These are phyloP conservation scores for Russula lepida DNA, from an alignment of 768 basidiomycete species.

Conservation along the genomic window DNA sequence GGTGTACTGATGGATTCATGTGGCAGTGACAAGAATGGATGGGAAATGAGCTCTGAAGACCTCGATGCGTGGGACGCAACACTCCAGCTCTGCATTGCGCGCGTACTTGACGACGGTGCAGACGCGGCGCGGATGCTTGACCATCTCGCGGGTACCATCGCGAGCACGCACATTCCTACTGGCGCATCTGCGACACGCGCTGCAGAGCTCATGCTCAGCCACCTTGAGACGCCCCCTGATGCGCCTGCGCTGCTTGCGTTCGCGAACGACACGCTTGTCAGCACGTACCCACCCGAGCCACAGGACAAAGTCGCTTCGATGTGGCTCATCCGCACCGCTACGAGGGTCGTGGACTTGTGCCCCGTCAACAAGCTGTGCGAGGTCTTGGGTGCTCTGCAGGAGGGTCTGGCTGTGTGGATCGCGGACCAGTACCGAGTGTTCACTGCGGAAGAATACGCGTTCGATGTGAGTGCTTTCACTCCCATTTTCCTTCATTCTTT, in stretches of 20 bases:
- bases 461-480: conserved; percentile 40
- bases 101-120: conserved; percentile 52
- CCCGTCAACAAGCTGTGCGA: conserved; percentile 39
- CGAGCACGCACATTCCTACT: conserved; percentile 32
- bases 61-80: conserved; percentile 52
- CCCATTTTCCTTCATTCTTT: neutral
- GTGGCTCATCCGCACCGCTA: conserved; percentile 56
- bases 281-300: conserved; percentile 59
- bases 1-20: neutral
- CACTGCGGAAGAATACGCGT: conserved; percentile 44
- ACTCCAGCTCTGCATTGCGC: conserved; percentile 42
- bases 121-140: conserved; percentile 49
- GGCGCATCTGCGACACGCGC: conserved; percentile 41
- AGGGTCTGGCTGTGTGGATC: conserved; percentile 54
- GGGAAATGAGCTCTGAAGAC: conserved; percentile 49
- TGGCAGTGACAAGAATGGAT: conserved; percentile 28
- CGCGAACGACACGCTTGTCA: conserved; percentile 48
- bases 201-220: conserved; percentile 52
- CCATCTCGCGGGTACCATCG: conserved; percentile 42
- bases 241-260: conserved; percentile 51
- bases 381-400: conserved; percentile 43
- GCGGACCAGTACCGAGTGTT: conserved; percentile 48
- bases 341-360: conserved; percentile 45
- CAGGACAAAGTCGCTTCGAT: conserved; percentile 44
- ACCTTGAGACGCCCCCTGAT: conserved; percentile 47